Base-by-base conservation (phyloP, 257 asterid genomes). In the Lithospermum erythrorhizon region DNA sequence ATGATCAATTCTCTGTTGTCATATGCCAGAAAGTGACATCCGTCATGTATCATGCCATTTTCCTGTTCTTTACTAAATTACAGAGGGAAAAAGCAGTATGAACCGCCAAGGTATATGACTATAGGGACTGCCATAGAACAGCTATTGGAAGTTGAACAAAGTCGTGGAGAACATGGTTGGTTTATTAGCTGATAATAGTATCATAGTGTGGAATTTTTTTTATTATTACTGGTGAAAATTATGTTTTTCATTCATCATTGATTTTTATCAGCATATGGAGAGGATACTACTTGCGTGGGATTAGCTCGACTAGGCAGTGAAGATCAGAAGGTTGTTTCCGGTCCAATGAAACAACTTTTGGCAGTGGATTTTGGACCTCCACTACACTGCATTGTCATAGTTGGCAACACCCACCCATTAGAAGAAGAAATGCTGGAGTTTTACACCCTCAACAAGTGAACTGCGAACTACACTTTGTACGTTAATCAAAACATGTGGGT, bases 341-440 rank as follows among this genome's bases (percentile, higher is more conserved):
- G 94, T 22, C 63, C 93, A 2, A 83, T 91, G 94, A 82, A 79
- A 72, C 90, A 82, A 67, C 79, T 93, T 65, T 53, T 74, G 69
- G 71, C 82, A 3, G 68, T 67, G 19, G 96, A 86, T 47, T 89
- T 89, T 21, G 98, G 98, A 30, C 76, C 82, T 5, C 97, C 97
- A 18, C 68, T 91, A 24, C 97, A 84, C 76, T 88, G 95, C 79
- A 85, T 91, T 15, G 90, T 86, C 63, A 84, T 91, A 27, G 95
- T 77, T 20, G 95, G 96, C 37, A 80, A 84, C 6, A 85, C 89
- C 64, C 98, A 93, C 62, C 98, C 94, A 3, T 57, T 91, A 35
- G 98, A 88, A 81, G 87, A 85, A 70, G 96, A 88, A 72, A 88
- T 91, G 95, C 79, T 88, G n/a, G 83, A 84, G 61, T 83, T 85